Base-by-base conservation (phyloP, 106 monocot species). In the Dactylorhiza incarnata region DNA sequence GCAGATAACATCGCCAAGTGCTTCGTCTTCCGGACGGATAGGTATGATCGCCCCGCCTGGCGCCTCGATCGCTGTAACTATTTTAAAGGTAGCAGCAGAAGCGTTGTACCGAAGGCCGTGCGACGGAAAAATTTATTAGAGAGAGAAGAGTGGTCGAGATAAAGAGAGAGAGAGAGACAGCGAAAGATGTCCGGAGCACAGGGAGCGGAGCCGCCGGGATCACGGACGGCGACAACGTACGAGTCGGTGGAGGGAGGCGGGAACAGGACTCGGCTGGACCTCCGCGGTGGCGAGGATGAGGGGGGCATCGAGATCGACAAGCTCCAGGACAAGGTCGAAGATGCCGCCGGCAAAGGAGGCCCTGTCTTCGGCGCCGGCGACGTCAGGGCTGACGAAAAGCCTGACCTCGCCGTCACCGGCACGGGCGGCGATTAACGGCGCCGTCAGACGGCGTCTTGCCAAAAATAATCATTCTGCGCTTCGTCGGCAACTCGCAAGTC, bases 161-260 rank as follows among this genome's bases (percentile, higher is more conserved):
- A 5, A 50, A 50, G 5, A 50, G 50, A 50, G n/a, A n/a, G 9
- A 9, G 23, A 19, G n/a, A 17, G 46, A 37, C 0, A 10, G n/a
- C 46, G n/a, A 9, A 15, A 52, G 17, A 89, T 89, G 89, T 86
- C 89, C 16, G 89, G 86, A 16, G 89, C 89, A 26, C 89, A 86
- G 74, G 89, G 89, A n/a, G 89, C 86, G 16, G 79, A 84, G 68
- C 86, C 89, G 49, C 67, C 58, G 74, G 89, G 84, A 24, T 77
- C 81, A 37, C 16, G 47, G 20, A 89, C 89, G 26, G 77, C 89
- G 62, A 86, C 89, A 76, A 86, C 89, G 9, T 89, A 89, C 82
- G 77, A 84, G 74, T 82, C 89, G 48, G 75, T 73, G 37, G 45
- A 55, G 16, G 76, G 79, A 44, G 84, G 84, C 11, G 78, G 81